These are phyloP conservation scores for Lodderomyces theae DNA, from an alignment of 1,139 yeast species.

Conservation along the genomic window DNA sequence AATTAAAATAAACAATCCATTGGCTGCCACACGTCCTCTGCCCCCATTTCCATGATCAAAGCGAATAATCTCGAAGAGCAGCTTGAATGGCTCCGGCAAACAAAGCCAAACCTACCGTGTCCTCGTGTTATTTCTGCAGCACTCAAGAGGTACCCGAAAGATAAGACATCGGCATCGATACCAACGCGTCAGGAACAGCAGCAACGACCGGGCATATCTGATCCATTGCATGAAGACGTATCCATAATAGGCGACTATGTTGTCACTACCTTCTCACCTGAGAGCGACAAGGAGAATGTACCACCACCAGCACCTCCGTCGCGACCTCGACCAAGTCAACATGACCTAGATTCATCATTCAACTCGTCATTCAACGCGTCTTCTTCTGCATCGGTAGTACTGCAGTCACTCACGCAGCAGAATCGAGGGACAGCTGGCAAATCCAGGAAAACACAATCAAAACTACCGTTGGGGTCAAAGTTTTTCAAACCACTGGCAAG, in stretches of 20 bases:
- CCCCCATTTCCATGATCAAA: slow-evolving; percentile 8
- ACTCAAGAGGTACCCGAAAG: slow-evolving; percentile 18
- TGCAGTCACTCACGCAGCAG: slow-evolving; percentile 2
- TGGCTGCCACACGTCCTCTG: slow-evolving; percentile 1
- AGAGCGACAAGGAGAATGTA: slow-evolving; percentile 7
- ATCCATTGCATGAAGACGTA: not conserved
- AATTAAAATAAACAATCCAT: too few relatives aligned
- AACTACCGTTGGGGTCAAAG: slow-evolving; percentile 3
- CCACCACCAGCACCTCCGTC: slow-evolving; percentile 8
- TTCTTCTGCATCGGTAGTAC: not conserved
- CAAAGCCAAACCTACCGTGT: slow-evolving; percentile 14
- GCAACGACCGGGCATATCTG: not conserved
- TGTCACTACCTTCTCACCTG: slow-evolving; percentile 4
- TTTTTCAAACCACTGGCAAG: slow-evolving; percentile 4
- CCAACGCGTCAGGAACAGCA: slow-evolving; percentile 1
- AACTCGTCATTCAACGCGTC: slow-evolving; percentile 4
- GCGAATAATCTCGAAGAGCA: slow-evolving; percentile 14
- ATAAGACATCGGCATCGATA: slow-evolving; percentile 4
- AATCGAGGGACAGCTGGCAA: not conserved
- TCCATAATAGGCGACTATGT: slow-evolving; percentile 2
- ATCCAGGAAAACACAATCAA: slow-evolving; percentile 2
- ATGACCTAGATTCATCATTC: slow-evolving; percentile 1
- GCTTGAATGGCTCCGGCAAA: slow-evolving; percentile 15
- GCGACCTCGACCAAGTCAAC: not conserved
- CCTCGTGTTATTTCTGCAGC: slow-evolving; percentile 8